These are phyloP conservation scores for Penicillium robsamsonii DNA, from an alignment of 495 filamentous ascomycete genomes.

Conservation along the genomic window DNA sequence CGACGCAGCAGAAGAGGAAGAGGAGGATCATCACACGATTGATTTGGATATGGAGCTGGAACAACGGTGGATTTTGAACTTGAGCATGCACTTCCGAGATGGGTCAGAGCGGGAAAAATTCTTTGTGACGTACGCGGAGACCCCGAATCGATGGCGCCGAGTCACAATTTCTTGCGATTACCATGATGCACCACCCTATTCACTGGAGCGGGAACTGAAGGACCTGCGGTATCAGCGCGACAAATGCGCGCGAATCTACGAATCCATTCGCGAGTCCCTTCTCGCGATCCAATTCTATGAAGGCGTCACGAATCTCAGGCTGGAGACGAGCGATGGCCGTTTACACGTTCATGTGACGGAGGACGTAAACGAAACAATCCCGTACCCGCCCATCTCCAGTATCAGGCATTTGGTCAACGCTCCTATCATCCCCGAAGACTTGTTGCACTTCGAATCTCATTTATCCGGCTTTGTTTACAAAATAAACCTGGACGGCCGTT, in stretches of 20 bases:
- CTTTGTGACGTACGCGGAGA: conserved; percentile 91
- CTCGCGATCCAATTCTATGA: conserved; percentile 91
- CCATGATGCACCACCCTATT: conserved; percentile 72
- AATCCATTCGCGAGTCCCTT: conserved; percentile 89
- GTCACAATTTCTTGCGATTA: conserved; percentile 96
- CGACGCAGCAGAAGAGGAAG: conserved; percentile 13
- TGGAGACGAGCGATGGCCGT: conserved; percentile 84
- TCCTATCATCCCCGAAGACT: conserved; percentile 64
- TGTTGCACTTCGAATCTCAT: conserved; percentile 83
- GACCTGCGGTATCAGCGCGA: conserved; percentile 81
- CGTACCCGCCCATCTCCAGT: conserved; percentile 73
- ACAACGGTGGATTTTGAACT: conserved; percentile 88
- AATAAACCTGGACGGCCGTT: conserved; percentile 63
- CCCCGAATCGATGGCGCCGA: conserved; percentile 73
- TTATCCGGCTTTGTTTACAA: conserved; percentile 98
- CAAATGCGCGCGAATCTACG: conserved; percentile 93
- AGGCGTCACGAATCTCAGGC: conserved; percentile 92
- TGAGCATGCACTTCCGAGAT: conserved; percentile 98
- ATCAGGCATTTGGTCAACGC: conserved; percentile 71
- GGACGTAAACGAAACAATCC: conserved; percentile 92
- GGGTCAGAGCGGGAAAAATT: conserved; percentile 95
- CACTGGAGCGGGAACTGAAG: conserved; percentile 80
- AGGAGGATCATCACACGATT: conserved; percentile 48
- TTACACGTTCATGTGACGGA: conserved; percentile 98
- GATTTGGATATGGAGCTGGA: conserved; percentile 71